Conservation (phyloP, 768 basidiomycete genomes). For the Antrodiella citrinella region DNA sequence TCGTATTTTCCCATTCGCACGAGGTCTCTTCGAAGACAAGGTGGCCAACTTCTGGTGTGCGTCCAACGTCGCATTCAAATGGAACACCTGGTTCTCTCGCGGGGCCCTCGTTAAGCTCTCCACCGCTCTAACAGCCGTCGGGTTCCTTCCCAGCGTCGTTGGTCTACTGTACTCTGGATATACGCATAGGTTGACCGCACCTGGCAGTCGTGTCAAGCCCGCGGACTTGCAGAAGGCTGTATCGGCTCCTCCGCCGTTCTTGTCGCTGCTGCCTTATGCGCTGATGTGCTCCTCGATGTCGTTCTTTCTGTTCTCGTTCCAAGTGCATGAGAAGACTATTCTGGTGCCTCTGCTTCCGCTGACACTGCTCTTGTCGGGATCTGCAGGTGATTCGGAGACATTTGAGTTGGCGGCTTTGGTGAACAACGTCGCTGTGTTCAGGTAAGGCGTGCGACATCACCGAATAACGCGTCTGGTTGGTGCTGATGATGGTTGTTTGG, state of each 20-base stretch:
- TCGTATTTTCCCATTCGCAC: conserved; percentile 86
- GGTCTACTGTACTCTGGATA: conserved; percentile 34
- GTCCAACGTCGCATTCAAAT: conserved; percentile 82
- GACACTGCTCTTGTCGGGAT: conserved; percentile 60
- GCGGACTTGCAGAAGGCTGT: background rate
- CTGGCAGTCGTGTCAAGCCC: conserved; percentile 1
- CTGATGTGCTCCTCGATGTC: conserved; percentile 78
- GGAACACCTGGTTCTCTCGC: conserved; percentile 49
- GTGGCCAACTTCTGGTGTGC: conserved; percentile 99
- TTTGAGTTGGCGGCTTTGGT: conserved; percentile 68
- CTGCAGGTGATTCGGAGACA: conserved; percentile 33
- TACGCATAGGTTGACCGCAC: conserved; percentile 15
- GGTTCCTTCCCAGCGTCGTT: conserved; percentile 57
- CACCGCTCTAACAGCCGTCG: conserved; percentile 54
- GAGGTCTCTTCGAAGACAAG: conserved; percentile 91
- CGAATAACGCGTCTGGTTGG: too few species aligned
- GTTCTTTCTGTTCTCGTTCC: conserved; percentile 95
- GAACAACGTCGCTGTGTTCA: conserved; percentile 83
- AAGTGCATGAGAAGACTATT: conserved; percentile 94
- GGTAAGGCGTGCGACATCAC: too few species aligned
- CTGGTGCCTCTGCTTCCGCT: conserved; percentile 80
- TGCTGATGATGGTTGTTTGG: conserved; percentile 1
- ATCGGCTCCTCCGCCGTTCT: conserved; percentile 37
- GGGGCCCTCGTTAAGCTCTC: conserved; percentile 56
- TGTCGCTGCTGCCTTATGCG: conserved; percentile 71